Evolutionary conservation across 768 basidiomycete species (phyloP).

Genomic region (Vararia minispora): DNA sequence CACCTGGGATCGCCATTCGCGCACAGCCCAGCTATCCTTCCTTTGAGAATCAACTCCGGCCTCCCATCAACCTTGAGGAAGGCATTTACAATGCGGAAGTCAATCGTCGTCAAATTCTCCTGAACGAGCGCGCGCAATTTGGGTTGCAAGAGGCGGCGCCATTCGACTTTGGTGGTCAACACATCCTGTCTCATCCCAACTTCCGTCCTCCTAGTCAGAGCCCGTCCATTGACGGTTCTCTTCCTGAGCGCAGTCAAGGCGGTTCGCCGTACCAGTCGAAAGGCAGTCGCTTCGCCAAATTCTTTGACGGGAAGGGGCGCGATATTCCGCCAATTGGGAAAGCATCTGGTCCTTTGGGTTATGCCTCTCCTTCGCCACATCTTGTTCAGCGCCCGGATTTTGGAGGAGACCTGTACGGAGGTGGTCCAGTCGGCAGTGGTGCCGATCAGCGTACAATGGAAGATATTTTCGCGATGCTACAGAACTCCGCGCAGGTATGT

Average conservation of each 20-base stretch:
- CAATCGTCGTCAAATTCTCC: conserved; percentile 6
- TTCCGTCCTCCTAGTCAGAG: conserved; percentile 9
- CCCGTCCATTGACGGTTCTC: conserved; percentile 11
- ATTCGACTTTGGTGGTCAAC: conserved; percentile 7
- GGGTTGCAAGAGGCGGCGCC: too few relatives aligned
- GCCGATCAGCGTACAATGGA: conserved; percentile 57
- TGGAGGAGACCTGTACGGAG: too few relatives aligned
- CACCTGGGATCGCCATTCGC: conserved; percentile 1
- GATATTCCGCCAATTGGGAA: conserved; percentile 32
- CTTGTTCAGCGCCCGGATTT: conserved; percentile 37
- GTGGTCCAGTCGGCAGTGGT: conserved; percentile 25
- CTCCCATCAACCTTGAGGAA: conserved; percentile 1
- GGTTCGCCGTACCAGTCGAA: conserved; percentile 42
- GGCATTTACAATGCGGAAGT: conserved; percentile 5
- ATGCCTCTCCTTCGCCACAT: conserved; percentile 35
- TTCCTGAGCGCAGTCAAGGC: conserved; percentile 14
- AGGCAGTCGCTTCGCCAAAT: conserved; percentile 81
- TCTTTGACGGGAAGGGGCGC: conserved; percentile 62
- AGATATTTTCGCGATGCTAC: conserved; percentile 74
- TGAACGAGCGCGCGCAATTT: conserved; percentile 14
- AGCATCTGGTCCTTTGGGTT: conserved; percentile 27
- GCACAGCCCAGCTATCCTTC: not conserved
- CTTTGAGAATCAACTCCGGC: not conserved
- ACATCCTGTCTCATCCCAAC: conserved; percentile 6
- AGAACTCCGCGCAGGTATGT: conserved; percentile 62